Percentiles rank a stretch among this genome's conserved stretches.
phyloP scores from a whole-genome alignment of 345 rosid species.

The Gossypium herbaceum region DNA sequence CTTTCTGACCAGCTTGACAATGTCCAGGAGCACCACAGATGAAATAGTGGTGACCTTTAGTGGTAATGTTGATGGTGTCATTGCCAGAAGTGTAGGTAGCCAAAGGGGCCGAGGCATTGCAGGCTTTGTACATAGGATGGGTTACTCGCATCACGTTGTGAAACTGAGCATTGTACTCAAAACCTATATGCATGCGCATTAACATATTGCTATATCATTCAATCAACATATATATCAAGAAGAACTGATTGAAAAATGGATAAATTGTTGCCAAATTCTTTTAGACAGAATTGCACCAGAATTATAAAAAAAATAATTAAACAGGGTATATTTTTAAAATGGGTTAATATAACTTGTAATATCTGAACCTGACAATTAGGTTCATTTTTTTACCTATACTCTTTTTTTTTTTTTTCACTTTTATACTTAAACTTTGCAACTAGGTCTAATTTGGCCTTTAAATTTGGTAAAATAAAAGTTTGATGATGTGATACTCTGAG shows the following conservation, averaged over 20 bases:
- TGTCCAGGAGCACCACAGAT: slow-evolving; percentile 94
- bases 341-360: too few relatives aligned
- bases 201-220: neutral
- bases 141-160: slow-evolving; percentile 91
- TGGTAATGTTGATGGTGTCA: slow-evolving; percentile 68
- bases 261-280: neutral
- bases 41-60: slow-evolving; percentile 76
- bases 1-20: slow-evolving; percentile 84
- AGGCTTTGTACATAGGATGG: slow-evolving; percentile 65
- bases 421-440: too few relatives aligned
- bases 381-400: too few relatives aligned
- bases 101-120: slow-evolving; percentile 75
- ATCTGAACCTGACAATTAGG: too few relatives aligned
- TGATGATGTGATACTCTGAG: too few relatives aligned
- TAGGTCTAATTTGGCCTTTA: too few relatives aligned
- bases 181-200: slow-evolving; percentile 38
- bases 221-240: too few relatives aligned
- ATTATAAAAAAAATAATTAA: too few relatives aligned
- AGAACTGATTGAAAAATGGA: neutral
- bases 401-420: too few relatives aligned
- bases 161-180: slow-evolving; percentile 72
- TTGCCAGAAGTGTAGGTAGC: slow-evolving; percentile 83
- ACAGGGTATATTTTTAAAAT: too few relatives aligned
- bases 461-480: too few relatives aligned
- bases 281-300: too few relatives aligned